phyloP scores from a whole-genome alignment of 768 basidiomycete genomes.

The Macrolepiota dolichaula region DNA sequence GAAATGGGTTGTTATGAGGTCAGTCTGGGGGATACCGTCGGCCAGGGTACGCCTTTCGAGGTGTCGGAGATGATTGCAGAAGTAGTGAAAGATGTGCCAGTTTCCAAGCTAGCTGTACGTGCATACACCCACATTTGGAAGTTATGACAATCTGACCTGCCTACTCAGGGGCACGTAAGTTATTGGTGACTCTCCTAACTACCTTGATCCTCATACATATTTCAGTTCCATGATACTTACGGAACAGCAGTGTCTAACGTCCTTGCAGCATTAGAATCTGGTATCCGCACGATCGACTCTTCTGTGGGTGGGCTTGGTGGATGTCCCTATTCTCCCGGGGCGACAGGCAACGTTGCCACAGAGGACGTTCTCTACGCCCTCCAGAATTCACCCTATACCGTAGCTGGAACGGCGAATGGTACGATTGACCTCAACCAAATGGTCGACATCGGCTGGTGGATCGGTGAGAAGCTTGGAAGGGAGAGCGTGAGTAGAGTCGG shows the following conservation, averaged over 20 bases:
- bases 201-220: background rate
- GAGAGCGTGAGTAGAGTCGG: slow-evolving; percentile 77
- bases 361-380: slow-evolving; percentile 90
- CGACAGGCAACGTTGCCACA: slow-evolving; percentile 92
- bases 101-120: slow-evolving; percentile 68
- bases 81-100: slow-evolving; percentile 57
- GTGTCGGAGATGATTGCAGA: slow-evolving; percentile 68
- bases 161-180: slow-evolving; percentile 52
- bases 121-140: background rate
- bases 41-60: slow-evolving; percentile 72
- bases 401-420: slow-evolving; percentile 39
- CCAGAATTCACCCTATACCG: slow-evolving; percentile 55
- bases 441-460: slow-evolving; percentile 81
- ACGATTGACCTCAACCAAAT: slow-evolving; percentile 62
- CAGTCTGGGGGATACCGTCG: slow-evolving; percentile 89
- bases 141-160: slow-evolving; percentile 1
- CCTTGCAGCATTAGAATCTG: slow-evolving; percentile 64
- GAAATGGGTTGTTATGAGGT: slow-evolving; percentile 97
- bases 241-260: slow-evolving; percentile 82
- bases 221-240: slow-evolving; percentile 86
- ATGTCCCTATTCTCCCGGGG: slow-evolving; percentile 94
- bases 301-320: slow-evolving; percentile 90
- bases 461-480: slow-evolving; percentile 62
- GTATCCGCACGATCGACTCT: slow-evolving; percentile 79
- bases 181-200: background rate